Conservation (phyloP, 176 grass and related monocot genomes). For the Rhynchospora pubera region DNA sequence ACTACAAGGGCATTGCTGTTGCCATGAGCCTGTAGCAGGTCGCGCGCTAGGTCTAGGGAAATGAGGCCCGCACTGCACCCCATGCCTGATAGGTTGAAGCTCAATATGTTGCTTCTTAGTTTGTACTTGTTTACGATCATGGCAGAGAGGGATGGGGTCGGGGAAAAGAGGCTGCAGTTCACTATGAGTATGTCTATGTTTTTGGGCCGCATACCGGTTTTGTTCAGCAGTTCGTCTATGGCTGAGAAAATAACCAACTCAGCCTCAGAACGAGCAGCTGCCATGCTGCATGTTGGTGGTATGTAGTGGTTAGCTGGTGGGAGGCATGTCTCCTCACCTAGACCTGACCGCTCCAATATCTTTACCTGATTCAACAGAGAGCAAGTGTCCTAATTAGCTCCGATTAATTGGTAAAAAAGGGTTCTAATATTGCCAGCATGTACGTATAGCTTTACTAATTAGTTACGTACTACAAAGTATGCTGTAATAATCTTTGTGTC, state of each 20-base stretch:
- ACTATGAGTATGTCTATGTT: constrained; percentile 56
- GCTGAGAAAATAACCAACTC: constrained; percentile 60
- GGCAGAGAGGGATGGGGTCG: constrained; percentile 50
- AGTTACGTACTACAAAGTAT: too few relatives aligned
- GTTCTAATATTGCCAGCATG: too few relatives aligned
- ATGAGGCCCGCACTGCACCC: constrained; percentile 59
- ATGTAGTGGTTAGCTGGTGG: constrained; percentile 58
- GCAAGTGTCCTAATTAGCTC: background rate
- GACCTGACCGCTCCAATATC: constrained; percentile 46
- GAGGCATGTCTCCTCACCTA: constrained; percentile 54
- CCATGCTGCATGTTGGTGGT: constrained; percentile 52
- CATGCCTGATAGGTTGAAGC: constrained; percentile 66
- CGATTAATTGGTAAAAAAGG: too few relatives aligned
- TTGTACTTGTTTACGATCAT: constrained; percentile 56
- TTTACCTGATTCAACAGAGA: constrained; percentile 19
- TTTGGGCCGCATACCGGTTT: constrained; percentile 29
- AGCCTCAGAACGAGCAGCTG: constrained; percentile 42
- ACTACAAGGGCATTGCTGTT: constrained; percentile 52
- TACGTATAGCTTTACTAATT: too few relatives aligned
- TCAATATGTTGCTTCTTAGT: constrained; percentile 47
- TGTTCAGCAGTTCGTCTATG: constrained; percentile 49
- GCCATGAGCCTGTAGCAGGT: constrained; percentile 39
- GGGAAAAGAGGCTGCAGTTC: constrained; percentile 67
- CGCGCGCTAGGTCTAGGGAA: constrained; percentile 38
- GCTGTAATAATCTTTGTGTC: too few relatives aligned